Conservation (phyloP, 2,329 filamentous ascomycete genomes). For the Ceratocystis diversiconidia region DNA sequence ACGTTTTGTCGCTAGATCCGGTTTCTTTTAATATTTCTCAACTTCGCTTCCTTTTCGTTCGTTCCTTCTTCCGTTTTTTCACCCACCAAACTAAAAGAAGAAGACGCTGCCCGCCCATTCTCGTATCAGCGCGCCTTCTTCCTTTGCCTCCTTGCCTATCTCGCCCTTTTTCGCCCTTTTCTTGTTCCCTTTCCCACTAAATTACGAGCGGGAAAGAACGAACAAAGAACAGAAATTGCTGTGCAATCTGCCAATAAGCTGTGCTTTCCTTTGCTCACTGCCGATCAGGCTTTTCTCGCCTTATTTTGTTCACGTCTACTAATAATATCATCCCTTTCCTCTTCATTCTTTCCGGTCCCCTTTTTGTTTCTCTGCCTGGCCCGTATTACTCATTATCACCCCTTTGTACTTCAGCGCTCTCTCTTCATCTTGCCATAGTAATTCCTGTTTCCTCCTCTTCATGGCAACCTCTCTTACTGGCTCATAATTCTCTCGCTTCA, state of each 20-base stretch:
- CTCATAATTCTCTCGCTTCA: no score
- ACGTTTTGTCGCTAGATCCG: conserved; percentile 14
- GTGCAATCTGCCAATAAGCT: neutral
- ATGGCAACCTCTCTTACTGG: neutral
- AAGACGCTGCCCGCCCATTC: no score
- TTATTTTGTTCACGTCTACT: neutral
- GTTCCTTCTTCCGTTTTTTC: neutral
- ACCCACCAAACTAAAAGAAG: no score
- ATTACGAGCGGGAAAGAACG: neutral
- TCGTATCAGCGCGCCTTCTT: neutral
- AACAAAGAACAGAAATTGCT: neutral
- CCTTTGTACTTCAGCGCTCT: neutral
- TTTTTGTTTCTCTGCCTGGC: neutral
- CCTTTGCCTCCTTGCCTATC: neutral
- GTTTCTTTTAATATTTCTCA: neutral
- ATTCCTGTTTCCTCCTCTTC: conserved; percentile 5
- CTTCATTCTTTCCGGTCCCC: neutral
- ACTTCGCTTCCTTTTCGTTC: conserved; percentile 8
- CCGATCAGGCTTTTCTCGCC: no score
- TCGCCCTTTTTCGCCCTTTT: neutral
- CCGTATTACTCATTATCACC: neutral
- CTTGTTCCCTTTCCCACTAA: neutral
- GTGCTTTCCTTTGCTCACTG: neutral
- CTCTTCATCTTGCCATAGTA: neutral
- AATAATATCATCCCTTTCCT: neutral